phyloP scores from a whole-genome alignment of 441 rosid genomes.

The Omphalea diandra region DNA sequence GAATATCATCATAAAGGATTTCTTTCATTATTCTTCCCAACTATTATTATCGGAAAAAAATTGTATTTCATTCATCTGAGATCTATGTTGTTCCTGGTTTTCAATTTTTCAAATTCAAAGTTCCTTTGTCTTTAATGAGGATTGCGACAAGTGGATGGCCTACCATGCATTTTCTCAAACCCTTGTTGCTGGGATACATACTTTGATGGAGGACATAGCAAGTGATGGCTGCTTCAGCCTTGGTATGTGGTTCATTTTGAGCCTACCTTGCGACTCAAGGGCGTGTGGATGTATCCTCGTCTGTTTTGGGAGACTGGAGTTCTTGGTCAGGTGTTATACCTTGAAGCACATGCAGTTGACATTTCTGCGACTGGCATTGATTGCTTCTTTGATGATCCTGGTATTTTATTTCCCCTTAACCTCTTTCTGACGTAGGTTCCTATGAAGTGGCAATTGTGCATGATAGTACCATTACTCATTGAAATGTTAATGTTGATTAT shows the following conservation, averaged over 20 bases:
- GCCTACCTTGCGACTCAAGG: conserved; percentile 48
- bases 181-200: conserved; percentile 4
- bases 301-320: conserved; percentile 93
- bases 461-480: neutral
- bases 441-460: neutral
- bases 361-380: conserved; percentile 84
- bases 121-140: neutral
- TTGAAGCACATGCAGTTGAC: conserved; percentile 84
- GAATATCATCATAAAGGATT: neutral
- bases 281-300: conserved; percentile 86
- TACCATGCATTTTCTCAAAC: conserved; percentile 1
- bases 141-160: neutral
- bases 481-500: neutral
- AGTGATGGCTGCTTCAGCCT: conserved; percentile 92
- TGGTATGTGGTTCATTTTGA: conserved; percentile 83
- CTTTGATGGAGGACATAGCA: conserved; percentile 68
- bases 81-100: neutral
- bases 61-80: neutral
- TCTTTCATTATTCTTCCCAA: neutral
- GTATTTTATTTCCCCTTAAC: conserved; percentile 26
- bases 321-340: conserved; percentile 81
- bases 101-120: neutral
- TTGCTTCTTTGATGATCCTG: conserved; percentile 90
- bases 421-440: neutral
- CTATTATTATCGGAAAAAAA: neutral